Conservation (phyloP, 805 yeast genomes). For the Saturnispora silvae region DNA sequence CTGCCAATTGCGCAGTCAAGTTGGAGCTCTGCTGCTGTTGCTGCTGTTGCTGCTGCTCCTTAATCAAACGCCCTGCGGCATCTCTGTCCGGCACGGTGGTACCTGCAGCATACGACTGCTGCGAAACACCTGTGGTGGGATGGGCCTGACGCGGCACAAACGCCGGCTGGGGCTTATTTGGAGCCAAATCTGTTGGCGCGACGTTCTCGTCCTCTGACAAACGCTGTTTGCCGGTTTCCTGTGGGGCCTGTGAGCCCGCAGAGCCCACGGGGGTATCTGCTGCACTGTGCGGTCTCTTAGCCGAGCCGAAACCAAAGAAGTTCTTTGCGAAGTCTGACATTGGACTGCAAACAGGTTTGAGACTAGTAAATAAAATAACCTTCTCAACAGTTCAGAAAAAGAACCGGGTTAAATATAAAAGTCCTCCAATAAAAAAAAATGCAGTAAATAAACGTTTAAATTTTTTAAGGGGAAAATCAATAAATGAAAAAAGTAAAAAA, state of each 20-base stretch:
- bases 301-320: conserved; percentile 15
- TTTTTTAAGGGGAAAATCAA: no score
- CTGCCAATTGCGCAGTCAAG: conserved; percentile 14
- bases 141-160: conserved; percentile 33
- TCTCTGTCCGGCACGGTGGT: conserved; percentile 40
- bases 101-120: conserved; percentile 56
- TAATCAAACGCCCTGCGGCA: conserved; percentile 25
- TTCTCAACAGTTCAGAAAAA: no score
- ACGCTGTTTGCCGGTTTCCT: no score
- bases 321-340: conserved; percentile 21
- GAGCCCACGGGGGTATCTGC: no score
- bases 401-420: no score
- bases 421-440: no score
- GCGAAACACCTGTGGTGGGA: conserved; percentile 62
- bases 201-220: conserved; percentile 8
- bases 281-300: conserved; percentile 11
- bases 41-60: conserved; percentile 23
- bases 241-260: no score
- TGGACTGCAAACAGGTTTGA: not conserved
- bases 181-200: conserved; percentile 4
- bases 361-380: no score
- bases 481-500: no score
- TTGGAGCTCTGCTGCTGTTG: conserved; percentile 11
- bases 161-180: conserved; percentile 4
- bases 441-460: no score